Base-by-base conservation (phyloP, 2,329 filamentous ascomycete genomes). In the Verticillium albo-atrum region DNA sequence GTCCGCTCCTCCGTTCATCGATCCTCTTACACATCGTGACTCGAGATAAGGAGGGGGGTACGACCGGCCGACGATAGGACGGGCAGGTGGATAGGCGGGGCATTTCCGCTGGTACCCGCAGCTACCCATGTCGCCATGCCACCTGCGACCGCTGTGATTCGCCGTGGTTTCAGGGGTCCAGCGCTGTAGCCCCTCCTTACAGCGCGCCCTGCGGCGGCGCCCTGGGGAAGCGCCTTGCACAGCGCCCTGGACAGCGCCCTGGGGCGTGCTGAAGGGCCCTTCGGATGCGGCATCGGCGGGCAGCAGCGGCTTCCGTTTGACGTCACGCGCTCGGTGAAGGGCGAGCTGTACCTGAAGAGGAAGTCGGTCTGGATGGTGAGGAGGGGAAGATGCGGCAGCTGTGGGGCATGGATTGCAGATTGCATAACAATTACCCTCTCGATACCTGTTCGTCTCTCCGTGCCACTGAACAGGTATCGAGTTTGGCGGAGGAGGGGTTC, bases 31-130 rank as follows among this genome's bases (percentile, higher is more conserved):
- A 37, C 34, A 50, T 50, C 42, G 42, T 50, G 42, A 50, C 42
- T 50, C 42, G 42, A 50, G 42, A 50, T 50, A 50, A 50, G 42
- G 42, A 50, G 42, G 42, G 42, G 42, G 35, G 42, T 20, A 23
- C 42, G n/a, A 50, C 42, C 42, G n/a, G 20, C 42, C n/a, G 42
- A 50, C n/a, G 42, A 50, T 23, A 50, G 42, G 42, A 20, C 42
- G 42, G 42, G 42, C 42, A 50, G 42, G 42, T 50, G 42, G 42
- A 50, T 50, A 12, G 20, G 42, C 42, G 42, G 42, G 42, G 42
- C 56, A 58, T 55, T 57, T 58, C 62, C 62, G 62, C 61, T 58
- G 51, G 57, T 63, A 62, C 62, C 62, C 62, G 62, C 62, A 63
- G 58, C 57, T 63, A 63, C 61, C 62, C 62, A 62, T 60, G 60